phyloP scores from a whole-genome alignment of 305 asterid genomes.

The Ruellia speciosa region DNA sequence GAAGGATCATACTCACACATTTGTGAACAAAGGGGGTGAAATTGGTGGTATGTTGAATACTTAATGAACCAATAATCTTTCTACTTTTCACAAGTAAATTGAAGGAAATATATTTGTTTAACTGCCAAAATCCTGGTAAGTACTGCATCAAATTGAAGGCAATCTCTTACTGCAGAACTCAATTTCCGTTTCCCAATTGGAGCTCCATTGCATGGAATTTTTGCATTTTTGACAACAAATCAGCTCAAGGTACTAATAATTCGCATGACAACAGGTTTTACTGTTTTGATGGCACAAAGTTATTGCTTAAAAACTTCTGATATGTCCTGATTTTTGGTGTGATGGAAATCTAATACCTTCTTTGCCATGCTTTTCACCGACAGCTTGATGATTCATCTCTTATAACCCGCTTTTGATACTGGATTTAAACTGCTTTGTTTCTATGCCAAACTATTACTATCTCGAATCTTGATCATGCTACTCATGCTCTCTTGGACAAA shows the following conservation, averaged over 20 bases:
- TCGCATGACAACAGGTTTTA: neutral
- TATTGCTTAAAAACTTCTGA: neutral
- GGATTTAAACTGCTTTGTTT: neutral
- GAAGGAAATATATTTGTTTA: neutral
- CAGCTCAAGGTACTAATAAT: constrained; percentile 74
- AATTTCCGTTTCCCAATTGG: constrained; percentile 89
- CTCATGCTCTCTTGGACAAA: neutral
- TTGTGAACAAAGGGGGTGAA: constrained; percentile 90
- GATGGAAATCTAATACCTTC: neutral
- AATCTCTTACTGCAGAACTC: constrained; percentile 64
- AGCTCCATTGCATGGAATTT: constrained; percentile 91
- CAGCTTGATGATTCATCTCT: constrained; percentile 4
- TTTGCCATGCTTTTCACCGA: neutral
- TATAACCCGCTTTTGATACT: constrained; percentile 3
- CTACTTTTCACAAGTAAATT: too few relatives aligned
- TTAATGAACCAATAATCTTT: too few relatives aligned
- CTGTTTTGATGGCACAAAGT: neutral
- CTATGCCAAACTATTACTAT: neutral
- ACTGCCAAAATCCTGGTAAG: neutral
- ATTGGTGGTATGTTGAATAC: constrained; percentile 69
- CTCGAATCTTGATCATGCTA: neutral
- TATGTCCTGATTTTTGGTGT: constrained; percentile 11
- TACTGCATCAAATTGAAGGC: constrained; percentile 8
- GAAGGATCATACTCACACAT: constrained; percentile 95
- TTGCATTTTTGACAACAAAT: constrained; percentile 83